Evolutionary conservation across 2,329 filamentous ascomycete species (phyloP).

Genomic region (Hymenoscyphus fructigenus): DNA sequence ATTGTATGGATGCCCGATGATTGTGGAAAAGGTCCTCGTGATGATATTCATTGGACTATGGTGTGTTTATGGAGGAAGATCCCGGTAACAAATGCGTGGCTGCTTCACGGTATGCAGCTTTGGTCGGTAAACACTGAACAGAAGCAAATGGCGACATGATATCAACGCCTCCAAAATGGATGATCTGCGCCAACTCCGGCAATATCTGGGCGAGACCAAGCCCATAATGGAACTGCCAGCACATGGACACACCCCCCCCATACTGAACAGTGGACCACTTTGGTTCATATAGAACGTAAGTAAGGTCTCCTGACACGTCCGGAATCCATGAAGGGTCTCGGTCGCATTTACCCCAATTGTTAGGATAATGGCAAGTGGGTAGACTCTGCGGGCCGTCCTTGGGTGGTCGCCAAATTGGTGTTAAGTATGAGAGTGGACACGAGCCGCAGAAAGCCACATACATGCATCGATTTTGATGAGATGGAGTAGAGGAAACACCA

Average conservation of each 20-base stretch:
- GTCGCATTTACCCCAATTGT: neutral
- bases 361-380: conserved; percentile 2
- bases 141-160: conserved; percentile 11
- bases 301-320: neutral
- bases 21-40: conserved; percentile 10
- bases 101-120: conserved; percentile 22
- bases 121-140: conserved; percentile 16
- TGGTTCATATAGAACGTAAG: neutral
- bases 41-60: conserved; percentile 26
- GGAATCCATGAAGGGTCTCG: neutral
- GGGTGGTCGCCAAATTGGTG: conserved; percentile 5
- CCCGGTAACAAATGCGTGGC: conserved; percentile 22
- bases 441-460: conserved; percentile 14
- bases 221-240: conserved; percentile 1
- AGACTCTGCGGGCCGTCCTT: conserved; percentile 5
- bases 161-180: conserved; percentile 7
- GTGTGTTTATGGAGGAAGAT: conserved; percentile 12
- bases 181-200: conserved; percentile 10
- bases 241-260: neutral
- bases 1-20: conserved; percentile 10
- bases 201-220: neutral
- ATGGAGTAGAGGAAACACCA: neutral
- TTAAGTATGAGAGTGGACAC: conserved; percentile 9
- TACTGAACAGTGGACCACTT: neutral
- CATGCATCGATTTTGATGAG: conserved; percentile 7